A percentile compares a stretch with the other conserved stretches of the same genome.
phyloP scores from a whole-genome alignment of 2,329 filamentous ascomycete genomes.

The Pseudogymnoascus sp. region DNA sequence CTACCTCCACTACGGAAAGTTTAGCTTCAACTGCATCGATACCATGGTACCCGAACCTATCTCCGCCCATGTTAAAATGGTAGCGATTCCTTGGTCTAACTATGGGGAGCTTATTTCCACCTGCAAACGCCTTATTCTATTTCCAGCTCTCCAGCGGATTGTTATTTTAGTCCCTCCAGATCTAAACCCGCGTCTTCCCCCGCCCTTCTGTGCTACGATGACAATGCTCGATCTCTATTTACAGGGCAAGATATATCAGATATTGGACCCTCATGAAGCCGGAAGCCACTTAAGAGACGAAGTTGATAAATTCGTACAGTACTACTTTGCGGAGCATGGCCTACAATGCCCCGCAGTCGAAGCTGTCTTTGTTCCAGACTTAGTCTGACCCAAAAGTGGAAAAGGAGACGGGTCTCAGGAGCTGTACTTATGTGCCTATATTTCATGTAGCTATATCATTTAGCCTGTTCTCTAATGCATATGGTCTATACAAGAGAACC shows the following conservation, averaged over 20 bases:
- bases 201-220: background rate
- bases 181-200: background rate
- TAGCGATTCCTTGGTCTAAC: background rate
- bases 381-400: background rate
- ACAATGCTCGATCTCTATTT: background rate
- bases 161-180: background rate
- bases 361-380: background rate
- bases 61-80: background rate
- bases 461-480: no score
- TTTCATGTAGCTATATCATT: background rate
- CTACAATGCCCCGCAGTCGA: background rate
- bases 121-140: background rate
- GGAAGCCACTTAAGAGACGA: background rate
- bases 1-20: background rate
- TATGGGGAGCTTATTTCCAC: background rate
- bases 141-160: background rate
- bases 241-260: background rate
- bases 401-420: background rate
- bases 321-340: background rate
- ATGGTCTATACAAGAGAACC: no score
- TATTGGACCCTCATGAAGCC: background rate
- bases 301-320: background rate
- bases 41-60: background rate
- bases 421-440: background rate
- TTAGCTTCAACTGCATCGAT: background rate